Percentiles rank a stretch among this genome's conserved stretches.
These are phyloP conservation scores for Rhamnella rubrinervis DNA, from an alignment of 331 rosid species.

Conservation along the genomic window DNA sequence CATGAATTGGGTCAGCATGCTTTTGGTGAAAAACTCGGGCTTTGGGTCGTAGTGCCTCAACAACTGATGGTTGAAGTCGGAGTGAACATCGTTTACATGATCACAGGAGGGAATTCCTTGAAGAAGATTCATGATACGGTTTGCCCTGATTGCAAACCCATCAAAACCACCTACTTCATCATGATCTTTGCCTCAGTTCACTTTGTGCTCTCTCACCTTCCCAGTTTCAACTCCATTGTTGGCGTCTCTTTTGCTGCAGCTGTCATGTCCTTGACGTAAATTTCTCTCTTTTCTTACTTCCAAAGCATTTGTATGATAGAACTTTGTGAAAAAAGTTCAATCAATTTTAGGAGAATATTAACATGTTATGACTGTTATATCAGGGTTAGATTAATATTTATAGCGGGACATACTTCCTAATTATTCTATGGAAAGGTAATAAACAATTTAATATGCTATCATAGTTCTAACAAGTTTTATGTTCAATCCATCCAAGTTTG, in stretches of 20 bases:
- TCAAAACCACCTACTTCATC: constrained; percentile 54
- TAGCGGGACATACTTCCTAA: too few relatives aligned
- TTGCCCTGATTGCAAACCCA: constrained; percentile 35
- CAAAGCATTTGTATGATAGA: background rate
- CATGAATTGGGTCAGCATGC: constrained; percentile 59
- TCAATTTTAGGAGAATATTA: too few relatives aligned
- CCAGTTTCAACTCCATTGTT: constrained; percentile 58
- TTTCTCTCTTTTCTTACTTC: background rate
- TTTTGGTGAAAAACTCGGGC: constrained; percentile 51
- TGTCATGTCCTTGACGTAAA: constrained; percentile 57
- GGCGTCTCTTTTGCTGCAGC: constrained; percentile 46
- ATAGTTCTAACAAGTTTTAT: too few relatives aligned
- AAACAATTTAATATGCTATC: too few relatives aligned
- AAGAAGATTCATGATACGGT: constrained; percentile 42
- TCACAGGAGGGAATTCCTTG: constrained; percentile 60
- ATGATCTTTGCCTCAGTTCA: constrained; percentile 47
- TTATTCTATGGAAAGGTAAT: too few relatives aligned
- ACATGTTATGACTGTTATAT: too few relatives aligned
- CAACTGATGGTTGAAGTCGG: constrained; percentile 46
- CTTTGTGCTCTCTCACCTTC: constrained; percentile 51
- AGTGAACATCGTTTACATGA: constrained; percentile 48
- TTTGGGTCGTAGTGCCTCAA: constrained; percentile 62
- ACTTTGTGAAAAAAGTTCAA: background rate
- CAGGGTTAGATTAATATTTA: too few relatives aligned
- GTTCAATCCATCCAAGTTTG: too few relatives aligned